Evolutionary conservation across 805 yeast genomes (phyloP).

Genomic region (Candida piceae): DNA sequence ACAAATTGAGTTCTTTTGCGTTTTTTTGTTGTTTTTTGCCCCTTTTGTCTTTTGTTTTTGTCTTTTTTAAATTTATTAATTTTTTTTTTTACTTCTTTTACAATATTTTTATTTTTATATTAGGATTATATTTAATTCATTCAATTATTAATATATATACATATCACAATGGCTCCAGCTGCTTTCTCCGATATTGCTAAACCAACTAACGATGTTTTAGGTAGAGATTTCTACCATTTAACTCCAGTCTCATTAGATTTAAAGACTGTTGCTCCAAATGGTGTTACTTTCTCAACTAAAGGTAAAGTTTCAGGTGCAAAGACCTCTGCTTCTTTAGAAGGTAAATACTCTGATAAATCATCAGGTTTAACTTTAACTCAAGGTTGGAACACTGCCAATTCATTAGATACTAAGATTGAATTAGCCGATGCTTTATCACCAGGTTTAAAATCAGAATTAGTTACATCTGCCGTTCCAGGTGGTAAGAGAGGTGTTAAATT

Average conservation of each 20-base stretch:
- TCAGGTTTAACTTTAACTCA: slow-evolving; percentile 91
- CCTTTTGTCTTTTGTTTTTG: too few relatives aligned
- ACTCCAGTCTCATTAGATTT: slow-evolving; percentile 84
- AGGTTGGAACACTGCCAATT: slow-evolving; percentile 96
- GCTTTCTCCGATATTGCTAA: slow-evolving; percentile 92
- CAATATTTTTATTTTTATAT: not conserved
- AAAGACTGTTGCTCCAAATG: slow-evolving; percentile 92
- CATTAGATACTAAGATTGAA: slow-evolving; percentile 89
- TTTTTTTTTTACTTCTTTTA: not conserved
- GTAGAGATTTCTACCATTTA: slow-evolving; percentile 89
- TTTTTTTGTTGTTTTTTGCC: too few relatives aligned
- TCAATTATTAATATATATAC: not conserved
- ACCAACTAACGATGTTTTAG: slow-evolving; percentile 83
- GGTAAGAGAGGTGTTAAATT: slow-evolving; percentile 80
- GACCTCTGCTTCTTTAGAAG: slow-evolving; percentile 84
- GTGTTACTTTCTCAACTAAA: slow-evolving; percentile 90
- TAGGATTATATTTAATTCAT: too few relatives aligned
- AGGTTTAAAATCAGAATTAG: slow-evolving; percentile 89
- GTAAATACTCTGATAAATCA: slow-evolving; percentile 88
- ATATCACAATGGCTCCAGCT: slow-evolving; percentile 64
- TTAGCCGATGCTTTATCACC: slow-evolving; percentile 87
- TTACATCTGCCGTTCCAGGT: slow-evolving; percentile 85
- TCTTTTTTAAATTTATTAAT: too few relatives aligned
- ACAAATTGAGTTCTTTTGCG: too few relatives aligned
- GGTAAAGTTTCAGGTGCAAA: slow-evolving; percentile 82